Percentiles rank a stretch among this genome's conserved stretches.
These are phyloP conservation scores for Yamadazyma nakazawae DNA, from an alignment of 805 yeast genomes.

Conservation along the genomic window DNA sequence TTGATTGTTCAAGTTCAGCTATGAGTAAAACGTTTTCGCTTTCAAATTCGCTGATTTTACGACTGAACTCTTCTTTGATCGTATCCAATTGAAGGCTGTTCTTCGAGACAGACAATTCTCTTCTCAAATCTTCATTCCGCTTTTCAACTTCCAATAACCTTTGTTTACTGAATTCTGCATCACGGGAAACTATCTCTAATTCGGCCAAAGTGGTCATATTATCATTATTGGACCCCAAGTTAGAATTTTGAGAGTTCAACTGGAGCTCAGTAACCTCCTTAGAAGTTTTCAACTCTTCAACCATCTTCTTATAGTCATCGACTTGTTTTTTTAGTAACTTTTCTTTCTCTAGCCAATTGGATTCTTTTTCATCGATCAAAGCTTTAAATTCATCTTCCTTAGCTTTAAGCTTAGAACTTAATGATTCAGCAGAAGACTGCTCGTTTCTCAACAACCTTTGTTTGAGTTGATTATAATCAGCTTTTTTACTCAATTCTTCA, in stretches of 20 bases:
- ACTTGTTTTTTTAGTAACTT: conserved; percentile 49
- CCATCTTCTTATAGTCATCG: conserved; percentile 48
- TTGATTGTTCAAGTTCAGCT: conserved; percentile 54
- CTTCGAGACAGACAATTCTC: conserved; percentile 56
- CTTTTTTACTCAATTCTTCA: conserved; percentile 58
- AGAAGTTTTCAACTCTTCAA: conserved; percentile 62
- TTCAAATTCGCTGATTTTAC: conserved; percentile 54
- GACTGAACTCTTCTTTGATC: conserved; percentile 39
- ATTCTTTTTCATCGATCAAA: conserved; percentile 66
- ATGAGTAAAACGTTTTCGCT: conserved; percentile 64
- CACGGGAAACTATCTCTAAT: conserved; percentile 67
- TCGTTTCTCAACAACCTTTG: conserved; percentile 58
- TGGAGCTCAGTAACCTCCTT: conserved; percentile 65
- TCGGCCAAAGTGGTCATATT: conserved; percentile 41
- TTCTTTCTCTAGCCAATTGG: conserved; percentile 63
- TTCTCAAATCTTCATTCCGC: conserved; percentile 71
- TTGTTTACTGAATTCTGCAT: conserved; percentile 66
- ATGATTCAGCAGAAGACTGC: conserved; percentile 53
- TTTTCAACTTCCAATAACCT: conserved; percentile 69
- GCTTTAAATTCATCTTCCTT: conserved; percentile 73
- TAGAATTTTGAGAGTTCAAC: conserved; percentile 45
- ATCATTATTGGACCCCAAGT: conserved; percentile 32
- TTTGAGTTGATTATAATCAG: conserved; percentile 78
- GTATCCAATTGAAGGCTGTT: conserved; percentile 43
- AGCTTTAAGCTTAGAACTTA: conserved; percentile 54